Base-by-base conservation (phyloP, 2,329 filamentous ascomycete genomes). In the Penicillium sp. region DNA sequence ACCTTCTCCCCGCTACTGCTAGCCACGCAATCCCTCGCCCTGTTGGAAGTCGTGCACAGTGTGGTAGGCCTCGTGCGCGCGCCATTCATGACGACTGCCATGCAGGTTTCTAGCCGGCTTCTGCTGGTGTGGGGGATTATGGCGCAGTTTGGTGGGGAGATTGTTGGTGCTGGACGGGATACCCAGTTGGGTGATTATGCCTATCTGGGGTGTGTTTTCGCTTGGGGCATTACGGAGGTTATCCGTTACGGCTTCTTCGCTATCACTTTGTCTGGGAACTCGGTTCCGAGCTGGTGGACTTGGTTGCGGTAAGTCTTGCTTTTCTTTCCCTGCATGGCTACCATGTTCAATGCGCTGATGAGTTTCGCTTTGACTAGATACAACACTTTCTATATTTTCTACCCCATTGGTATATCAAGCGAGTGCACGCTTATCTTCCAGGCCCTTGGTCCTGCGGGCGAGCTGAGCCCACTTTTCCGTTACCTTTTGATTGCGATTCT, bases 191-290 rank as follows among this genome's bases (percentile, higher is more conserved):
- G 73, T n/a, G 75, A 77, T 61, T 76, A 69, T 57, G 77, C 72
- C 5, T 79, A 79, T 59, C 60, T 78, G n/a, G 77, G 77, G 1
- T 78, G 77, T 60, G 83, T 97, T 58, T 70, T 88, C 56, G 93
- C 94, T 33, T 97, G 94, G 93, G 89, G 86, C 63, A 75, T 91
- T 58, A 97, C 94, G 60, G 94, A 99, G 79, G 89, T 96, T 53
- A 89, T 97, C 68, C 88, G 94, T 54, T 99, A 99, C 82, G 84
- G 86, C 48, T 99, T 90, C 82, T 97, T 97, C 73, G 89, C 90
- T 37, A 82, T 92, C 68, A 86, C 86, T 67, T 83, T 62, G 66
- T 74, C 54, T 70, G 80, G 67, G 35, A 67, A 62, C 82, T 84
- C 77, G 59, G 84, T 89, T 31, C 90, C 92, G 0, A 73, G 69